phyloP scores from a whole-genome alignment of 805 yeast genomes.

The Hermanozyma aechmeae region DNA sequence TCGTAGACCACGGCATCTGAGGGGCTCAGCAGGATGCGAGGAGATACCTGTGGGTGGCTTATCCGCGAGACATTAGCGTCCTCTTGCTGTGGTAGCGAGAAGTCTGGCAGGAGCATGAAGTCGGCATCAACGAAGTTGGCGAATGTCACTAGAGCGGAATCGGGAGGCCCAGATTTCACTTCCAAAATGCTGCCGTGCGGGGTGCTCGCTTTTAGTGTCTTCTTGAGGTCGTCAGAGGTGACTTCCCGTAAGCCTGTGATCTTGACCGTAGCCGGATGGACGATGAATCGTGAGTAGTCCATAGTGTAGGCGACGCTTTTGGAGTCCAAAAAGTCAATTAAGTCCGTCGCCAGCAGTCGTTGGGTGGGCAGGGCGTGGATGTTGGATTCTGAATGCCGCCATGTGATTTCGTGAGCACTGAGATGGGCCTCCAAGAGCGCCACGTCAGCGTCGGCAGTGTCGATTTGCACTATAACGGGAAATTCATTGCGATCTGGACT shows the following conservation, averaged over 20 bases:
- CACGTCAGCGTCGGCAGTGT: no score
- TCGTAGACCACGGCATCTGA: slow-evolving; percentile 12
- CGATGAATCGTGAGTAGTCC: background rate
- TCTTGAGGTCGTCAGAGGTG: background rate
- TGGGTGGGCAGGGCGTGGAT: no score
- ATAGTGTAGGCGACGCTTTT: background rate
- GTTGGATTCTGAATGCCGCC: no score
- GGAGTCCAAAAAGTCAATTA: no score
- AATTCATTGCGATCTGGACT: no score
- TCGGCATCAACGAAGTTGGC: background rate
- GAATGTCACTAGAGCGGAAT: background rate
- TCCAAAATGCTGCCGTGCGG: background rate
- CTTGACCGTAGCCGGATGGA: background rate
- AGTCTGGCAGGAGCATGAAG: background rate
- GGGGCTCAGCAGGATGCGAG: background rate
- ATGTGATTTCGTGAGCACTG: no score
- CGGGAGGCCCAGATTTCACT: background rate
- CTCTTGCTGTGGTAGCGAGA: background rate
- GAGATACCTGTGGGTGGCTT: background rate
- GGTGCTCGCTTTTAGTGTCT: background rate
- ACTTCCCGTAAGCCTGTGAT: background rate
- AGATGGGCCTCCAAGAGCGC: no score
- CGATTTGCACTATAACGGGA: no score
- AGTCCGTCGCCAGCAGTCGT: no score
- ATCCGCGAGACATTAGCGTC: background rate